These are phyloP conservation scores for Pseudocercospora fuligena DNA, from an alignment of 2,329 filamentous ascomycete genomes.

Conservation along the genomic window DNA sequence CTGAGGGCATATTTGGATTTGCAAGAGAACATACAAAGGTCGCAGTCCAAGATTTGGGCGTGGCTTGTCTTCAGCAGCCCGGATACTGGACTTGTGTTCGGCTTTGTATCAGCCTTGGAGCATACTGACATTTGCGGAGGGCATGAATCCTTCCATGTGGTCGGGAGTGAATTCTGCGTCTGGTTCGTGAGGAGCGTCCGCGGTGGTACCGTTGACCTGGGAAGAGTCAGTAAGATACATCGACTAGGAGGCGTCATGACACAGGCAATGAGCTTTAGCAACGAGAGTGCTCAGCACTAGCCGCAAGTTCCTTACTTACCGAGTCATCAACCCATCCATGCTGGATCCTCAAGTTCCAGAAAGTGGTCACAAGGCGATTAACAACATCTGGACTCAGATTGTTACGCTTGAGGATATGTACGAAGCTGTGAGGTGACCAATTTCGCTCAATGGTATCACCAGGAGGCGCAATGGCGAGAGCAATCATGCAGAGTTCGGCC, in stretches of 20 bases:
- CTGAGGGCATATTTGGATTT: not conserved
- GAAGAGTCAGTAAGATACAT: not conserved
- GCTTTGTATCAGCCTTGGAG: not conserved
- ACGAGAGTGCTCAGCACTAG: not conserved
- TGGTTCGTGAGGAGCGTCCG: slow-evolving; percentile 14
- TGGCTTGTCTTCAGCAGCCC: not conserved
- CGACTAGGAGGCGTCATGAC: not conserved
- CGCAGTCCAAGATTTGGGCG: not conserved
- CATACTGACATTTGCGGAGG: slow-evolving; percentile 8
- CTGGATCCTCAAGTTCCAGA: slow-evolving; percentile 33
- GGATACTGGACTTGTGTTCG: not conserved
- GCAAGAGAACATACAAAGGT: not conserved
- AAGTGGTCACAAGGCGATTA: slow-evolving; percentile 28
- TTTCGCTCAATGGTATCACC: slow-evolving; percentile 32
- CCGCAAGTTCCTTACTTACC: not conserved
- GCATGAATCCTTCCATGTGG: slow-evolving; percentile 24
- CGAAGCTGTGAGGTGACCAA: slow-evolving; percentile 33
- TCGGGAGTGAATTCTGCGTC: slow-evolving; percentile 27
- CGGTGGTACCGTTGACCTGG: not conserved
- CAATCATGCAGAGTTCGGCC: slow-evolving; percentile 32
- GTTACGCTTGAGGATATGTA: slow-evolving; percentile 33
- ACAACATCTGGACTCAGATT: slow-evolving; percentile 29
- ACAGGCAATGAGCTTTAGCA: no score
- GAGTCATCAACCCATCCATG: slow-evolving; percentile 34
- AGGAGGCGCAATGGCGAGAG: slow-evolving; percentile 27